Conservation (phyloP, 345 rosid genomes). For the Geranium rotundifolium region DNA sequence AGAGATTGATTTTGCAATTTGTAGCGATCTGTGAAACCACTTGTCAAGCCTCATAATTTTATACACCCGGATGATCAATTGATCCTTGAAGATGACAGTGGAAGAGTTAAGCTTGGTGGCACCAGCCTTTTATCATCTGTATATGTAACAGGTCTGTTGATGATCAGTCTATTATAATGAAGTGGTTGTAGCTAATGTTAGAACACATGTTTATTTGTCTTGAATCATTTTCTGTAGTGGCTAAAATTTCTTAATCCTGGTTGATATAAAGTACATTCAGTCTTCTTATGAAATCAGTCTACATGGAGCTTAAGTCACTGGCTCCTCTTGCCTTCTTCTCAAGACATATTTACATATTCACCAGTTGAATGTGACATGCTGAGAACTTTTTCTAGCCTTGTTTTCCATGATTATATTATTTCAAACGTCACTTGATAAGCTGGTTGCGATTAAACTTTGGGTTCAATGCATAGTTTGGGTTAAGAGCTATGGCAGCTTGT, state of each 20-base stretch:
- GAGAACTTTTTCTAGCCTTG: not conserved
- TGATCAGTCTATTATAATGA: not conserved
- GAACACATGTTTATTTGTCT: not conserved
- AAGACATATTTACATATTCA: no score
- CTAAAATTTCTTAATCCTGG: not conserved
- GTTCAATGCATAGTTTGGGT: not conserved
- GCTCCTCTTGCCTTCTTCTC: not conserved
- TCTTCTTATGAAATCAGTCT: not conserved
- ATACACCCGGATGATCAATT: slow-evolving; percentile 70
- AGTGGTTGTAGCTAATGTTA: no score
- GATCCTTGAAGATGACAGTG: slow-evolving; percentile 90
- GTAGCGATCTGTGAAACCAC: slow-evolving; percentile 72
- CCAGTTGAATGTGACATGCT: not conserved
- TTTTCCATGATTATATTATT: no score
- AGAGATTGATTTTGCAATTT: slow-evolving; percentile 12
- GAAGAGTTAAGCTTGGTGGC: slow-evolving; percentile 83
- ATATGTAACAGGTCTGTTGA: slow-evolving; percentile 64
- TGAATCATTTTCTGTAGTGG: not conserved
- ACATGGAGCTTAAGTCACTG: not conserved
- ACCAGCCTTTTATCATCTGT: slow-evolving; percentile 39
- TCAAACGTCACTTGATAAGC: not conserved
- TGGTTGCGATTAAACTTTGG: not conserved
- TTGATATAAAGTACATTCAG: not conserved
- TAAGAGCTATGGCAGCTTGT: not conserved
- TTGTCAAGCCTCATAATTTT: slow-evolving; percentile 76